These are phyloP conservation scores for Beauveria varroae DNA, from an alignment of 2,329 filamentous ascomycete genomes.

Conservation along the genomic window DNA sequence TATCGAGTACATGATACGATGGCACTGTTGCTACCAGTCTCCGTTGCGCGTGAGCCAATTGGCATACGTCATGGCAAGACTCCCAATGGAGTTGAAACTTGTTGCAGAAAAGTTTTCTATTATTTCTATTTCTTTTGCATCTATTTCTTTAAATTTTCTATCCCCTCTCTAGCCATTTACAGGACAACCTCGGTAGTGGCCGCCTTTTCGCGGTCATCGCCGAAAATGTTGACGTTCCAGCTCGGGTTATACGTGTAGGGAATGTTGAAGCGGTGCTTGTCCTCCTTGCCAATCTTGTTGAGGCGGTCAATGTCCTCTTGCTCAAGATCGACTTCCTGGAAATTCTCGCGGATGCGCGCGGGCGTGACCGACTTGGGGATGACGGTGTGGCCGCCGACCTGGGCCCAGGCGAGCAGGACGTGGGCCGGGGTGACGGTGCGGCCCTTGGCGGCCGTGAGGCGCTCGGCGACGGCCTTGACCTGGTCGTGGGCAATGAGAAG, in stretches of 20 bases:
- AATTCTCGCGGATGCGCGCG: constrained; percentile 62
- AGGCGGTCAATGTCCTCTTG: constrained; percentile 53
- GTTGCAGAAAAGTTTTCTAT: neutral
- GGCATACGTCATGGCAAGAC: neutral
- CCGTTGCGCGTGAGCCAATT: neutral
- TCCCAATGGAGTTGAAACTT: neutral
- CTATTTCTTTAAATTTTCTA: neutral
- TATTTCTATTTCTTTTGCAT: neutral
- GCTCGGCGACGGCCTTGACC: constrained; percentile 48
- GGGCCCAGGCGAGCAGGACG: constrained; percentile 50
- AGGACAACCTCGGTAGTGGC: constrained; percentile 40
- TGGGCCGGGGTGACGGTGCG: constrained; percentile 35
- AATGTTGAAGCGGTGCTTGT: constrained; percentile 35
- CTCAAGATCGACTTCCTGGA: constrained; percentile 55
- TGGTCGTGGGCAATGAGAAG: constrained; percentile 51
- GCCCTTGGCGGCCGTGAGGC: constrained; percentile 25
- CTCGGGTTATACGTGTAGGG: constrained; percentile 38
- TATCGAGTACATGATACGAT: neutral
- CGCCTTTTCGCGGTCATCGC: constrained; percentile 43
- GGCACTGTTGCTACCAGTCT: neutral
- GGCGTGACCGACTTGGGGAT: constrained; percentile 70
- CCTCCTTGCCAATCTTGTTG: constrained; percentile 47
- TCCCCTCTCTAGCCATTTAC: constrained; percentile 17
- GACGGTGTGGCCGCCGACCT: constrained; percentile 56
- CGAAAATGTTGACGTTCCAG: constrained; percentile 52